phyloP scores from a whole-genome alignment of 2,329 filamentous ascomycete genomes.

The Sclerotinia nivalis region DNA sequence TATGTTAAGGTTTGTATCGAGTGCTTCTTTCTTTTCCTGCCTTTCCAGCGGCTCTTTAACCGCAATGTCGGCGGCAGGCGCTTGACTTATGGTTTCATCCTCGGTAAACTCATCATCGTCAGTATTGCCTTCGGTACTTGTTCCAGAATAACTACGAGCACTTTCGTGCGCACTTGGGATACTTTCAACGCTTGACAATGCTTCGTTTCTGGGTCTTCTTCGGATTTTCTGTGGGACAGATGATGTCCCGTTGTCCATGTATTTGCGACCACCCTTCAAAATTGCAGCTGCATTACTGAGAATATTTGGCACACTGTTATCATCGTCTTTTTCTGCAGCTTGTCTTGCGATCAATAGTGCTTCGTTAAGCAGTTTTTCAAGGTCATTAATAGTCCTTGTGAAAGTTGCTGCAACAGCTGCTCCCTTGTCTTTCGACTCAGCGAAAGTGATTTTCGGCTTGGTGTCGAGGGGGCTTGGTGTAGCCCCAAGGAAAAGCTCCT shows the following conservation, averaged over 20 bases:
- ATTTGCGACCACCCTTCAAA: slow-evolving; percentile 31
- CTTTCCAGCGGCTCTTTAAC: not conserved
- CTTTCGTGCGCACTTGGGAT: slow-evolving; percentile 38
- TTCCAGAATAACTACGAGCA: slow-evolving; percentile 31
- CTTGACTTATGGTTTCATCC: slow-evolving; percentile 1
- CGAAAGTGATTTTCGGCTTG: slow-evolving; percentile 15
- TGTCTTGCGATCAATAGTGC: slow-evolving; percentile 43
- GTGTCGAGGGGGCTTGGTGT: slow-evolving; percentile 20
- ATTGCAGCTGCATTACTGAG: slow-evolving; percentile 33
- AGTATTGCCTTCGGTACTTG: slow-evolving; percentile 30
- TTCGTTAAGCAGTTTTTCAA: slow-evolving; percentile 43
- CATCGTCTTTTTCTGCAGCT: slow-evolving; percentile 37
- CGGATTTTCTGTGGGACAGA: not conserved
- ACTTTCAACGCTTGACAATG: slow-evolving; percentile 28
- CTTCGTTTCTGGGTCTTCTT: slow-evolving; percentile 4
- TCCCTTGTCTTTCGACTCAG: slow-evolving; percentile 22
- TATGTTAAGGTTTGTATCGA: not conserved
- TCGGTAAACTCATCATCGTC: slow-evolving; percentile 21
- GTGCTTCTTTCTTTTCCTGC: not conserved
- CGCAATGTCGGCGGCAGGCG: not conserved
- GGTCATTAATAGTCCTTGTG: slow-evolving; percentile 41
- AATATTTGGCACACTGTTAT: slow-evolving; percentile 28
- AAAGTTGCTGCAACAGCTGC: slow-evolving; percentile 37
- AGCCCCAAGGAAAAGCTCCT: slow-evolving; percentile 29
- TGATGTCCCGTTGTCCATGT: slow-evolving; percentile 1